Evolutionary conservation across 1,284 basidiomycete genomes (phyloP).

Genomic region (Cryptococcus sp.): DNA sequence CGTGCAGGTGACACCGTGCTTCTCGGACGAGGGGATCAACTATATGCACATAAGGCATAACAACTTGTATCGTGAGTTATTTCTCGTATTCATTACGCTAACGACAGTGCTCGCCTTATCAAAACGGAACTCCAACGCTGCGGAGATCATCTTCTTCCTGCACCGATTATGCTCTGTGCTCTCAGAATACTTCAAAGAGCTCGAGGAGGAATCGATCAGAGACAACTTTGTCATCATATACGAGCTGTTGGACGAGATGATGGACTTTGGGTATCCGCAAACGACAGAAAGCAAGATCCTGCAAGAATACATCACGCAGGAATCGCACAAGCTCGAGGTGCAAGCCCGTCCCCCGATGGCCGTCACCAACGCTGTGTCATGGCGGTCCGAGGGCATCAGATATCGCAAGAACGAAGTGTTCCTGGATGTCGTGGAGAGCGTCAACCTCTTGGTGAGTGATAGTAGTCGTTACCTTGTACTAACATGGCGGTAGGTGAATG

Average conservation of each 20-base stretch:
- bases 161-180: constrained; percentile 82
- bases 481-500: constrained; percentile 72
- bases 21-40: constrained; percentile 90
- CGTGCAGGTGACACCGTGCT: constrained; percentile 90
- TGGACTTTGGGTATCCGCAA: constrained; percentile 99
- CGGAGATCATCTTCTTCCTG: constrained; percentile 95
- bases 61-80: constrained; percentile 84
- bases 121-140: constrained; percentile 93
- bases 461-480: too few species aligned
- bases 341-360: constrained; percentile 95
- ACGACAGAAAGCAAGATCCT: constrained; percentile 99
- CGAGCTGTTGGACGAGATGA: constrained; percentile 98
- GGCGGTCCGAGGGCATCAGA: constrained; percentile 95
- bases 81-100: background rate
- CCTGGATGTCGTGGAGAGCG: constrained; percentile 96
- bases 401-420: constrained; percentile 99
- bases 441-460: constrained; percentile 80
- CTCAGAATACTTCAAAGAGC: constrained; percentile 98
- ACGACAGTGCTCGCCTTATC: constrained; percentile 88
- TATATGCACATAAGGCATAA: constrained; percentile 99
- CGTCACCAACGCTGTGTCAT: constrained; percentile 97
- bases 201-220: constrained; percentile 97
- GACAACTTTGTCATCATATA: constrained; percentile 99
- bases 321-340: constrained; percentile 97
- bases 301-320: constrained; percentile 99